A percentile compares a stretch with the other conserved stretches of the same genome.
Conservation (phyloP, 2,329 filamentous ascomycete species). For the Plectosphaerella sp. region DNA sequence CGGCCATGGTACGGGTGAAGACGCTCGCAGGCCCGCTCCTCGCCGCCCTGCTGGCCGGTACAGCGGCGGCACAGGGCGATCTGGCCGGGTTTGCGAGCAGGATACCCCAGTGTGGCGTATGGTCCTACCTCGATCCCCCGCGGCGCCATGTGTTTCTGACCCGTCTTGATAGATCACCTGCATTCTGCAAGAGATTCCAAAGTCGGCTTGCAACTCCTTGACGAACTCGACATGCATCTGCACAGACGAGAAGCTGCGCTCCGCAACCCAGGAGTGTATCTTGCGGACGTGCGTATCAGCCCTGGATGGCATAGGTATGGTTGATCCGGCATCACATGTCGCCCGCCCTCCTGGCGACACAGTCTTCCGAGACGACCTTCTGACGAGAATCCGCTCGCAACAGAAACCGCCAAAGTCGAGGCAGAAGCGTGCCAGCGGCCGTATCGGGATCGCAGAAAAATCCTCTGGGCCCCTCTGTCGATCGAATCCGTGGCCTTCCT, state of each 20-base stretch:
- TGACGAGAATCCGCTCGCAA: slow-evolving; percentile 7
- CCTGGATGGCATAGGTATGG: slow-evolving; percentile 20
- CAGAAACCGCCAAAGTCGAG: slow-evolving; percentile 25
- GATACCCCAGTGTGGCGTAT: slow-evolving; percentile 16
- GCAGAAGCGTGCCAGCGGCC: slow-evolving; percentile 26
- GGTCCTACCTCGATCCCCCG: slow-evolving; percentile 1
- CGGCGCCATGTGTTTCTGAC: not conserved
- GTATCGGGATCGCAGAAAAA: slow-evolving; percentile 21
- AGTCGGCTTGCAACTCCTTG: slow-evolving; percentile 16
- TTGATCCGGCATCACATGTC: too few species aligned
- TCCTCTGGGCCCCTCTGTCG: slow-evolving; percentile 28
- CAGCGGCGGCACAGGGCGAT: slow-evolving; percentile 3
- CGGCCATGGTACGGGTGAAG: slow-evolving; percentile 9
- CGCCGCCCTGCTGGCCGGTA: not conserved
- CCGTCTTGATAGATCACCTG: slow-evolving; percentile 14
- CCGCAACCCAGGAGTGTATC: slow-evolving; percentile 16
- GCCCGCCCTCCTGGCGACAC: not conserved
- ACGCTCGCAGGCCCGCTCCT: not conserved
- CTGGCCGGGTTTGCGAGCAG: slow-evolving; percentile 10
- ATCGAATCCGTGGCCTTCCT: slow-evolving; percentile 28
- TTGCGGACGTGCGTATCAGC: slow-evolving; percentile 14
- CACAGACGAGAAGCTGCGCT: slow-evolving; percentile 13
- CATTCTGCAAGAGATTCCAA: slow-evolving; percentile 13
- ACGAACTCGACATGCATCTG: slow-evolving; percentile 24
- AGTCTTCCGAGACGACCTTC: not conserved